Evolutionary conservation across 371 early-diverging fungal genomes (phyloP).

Genomic region (Mucor plumbeus): DNA sequence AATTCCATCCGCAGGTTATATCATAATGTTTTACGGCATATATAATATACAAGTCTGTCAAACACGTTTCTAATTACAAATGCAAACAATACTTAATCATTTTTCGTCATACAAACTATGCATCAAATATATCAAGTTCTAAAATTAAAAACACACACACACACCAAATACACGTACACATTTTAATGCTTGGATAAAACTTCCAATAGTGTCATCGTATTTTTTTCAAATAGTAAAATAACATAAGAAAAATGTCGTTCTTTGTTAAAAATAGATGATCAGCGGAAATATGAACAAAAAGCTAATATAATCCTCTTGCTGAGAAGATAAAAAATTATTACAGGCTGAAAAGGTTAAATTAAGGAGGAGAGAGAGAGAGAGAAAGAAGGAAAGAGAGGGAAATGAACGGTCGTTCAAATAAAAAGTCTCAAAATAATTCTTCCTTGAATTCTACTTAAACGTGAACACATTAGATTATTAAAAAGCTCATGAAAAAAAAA

Average conservation of each 20-base stretch:
- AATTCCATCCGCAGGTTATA: neutral
- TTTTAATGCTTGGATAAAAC: too few relatives aligned
- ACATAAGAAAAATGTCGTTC: neutral
- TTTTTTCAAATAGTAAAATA: too few relatives aligned
- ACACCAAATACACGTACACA: too few relatives aligned
- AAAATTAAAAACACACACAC: conserved; percentile 2
- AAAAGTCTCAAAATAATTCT: neutral
- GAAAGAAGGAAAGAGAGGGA: too few relatives aligned
- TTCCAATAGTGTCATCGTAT: too few relatives aligned
- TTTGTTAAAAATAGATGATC: neutral
- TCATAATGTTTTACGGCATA: neutral
- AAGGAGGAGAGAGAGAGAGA: too few relatives aligned
- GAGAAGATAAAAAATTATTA: too few relatives aligned
- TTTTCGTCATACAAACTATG: neutral
- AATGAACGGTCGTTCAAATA: neutral
- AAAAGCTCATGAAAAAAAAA: too few relatives aligned
- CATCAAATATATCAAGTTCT: neutral
- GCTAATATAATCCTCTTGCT: too few relatives aligned
- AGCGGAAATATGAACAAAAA: neutral
- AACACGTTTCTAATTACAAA: neutral
- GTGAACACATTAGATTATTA: neutral
- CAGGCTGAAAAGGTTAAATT: too few relatives aligned
- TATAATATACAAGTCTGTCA: neutral
- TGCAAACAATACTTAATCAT: neutral
- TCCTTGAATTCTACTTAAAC: neutral